Base-by-base conservation (phyloP, 2,329 filamentous ascomycete species). In the Elsinoe arachidis region DNA sequence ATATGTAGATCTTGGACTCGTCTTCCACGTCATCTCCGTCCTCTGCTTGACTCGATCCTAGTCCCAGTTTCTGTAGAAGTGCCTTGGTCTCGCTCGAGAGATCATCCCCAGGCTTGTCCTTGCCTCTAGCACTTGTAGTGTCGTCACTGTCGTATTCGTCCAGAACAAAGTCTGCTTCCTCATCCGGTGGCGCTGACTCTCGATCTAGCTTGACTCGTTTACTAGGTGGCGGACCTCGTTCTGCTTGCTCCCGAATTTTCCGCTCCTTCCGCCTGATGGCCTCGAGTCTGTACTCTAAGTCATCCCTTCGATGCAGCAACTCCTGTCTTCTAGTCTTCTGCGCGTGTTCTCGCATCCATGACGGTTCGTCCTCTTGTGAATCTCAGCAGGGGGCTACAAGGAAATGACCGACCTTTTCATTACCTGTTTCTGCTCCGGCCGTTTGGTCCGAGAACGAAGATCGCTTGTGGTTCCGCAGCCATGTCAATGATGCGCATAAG, bases 401-500 rank as follows among this genome's bases (percentile, higher is more conserved):
- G 17, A 56, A 23, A 35, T 5, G 1, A 37, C 56, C 30, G 30
- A 55, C 56, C 30, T 54, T 23, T 26, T 34, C 64, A 63, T 49
- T 67, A 75, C 66, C 62, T 70, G 70, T 67, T 61, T 76, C 49
- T 70, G 78, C 58, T 66, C 71, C 58, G 69, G 76, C 58, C 76
- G 79, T 46, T 65, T 79, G 62, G 67, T 78, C 70, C 76, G 86
- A 71, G 76, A 86, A 72, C 60, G 69, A 63, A 66, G 76, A 69
- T 71, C 83, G 76, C 69, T 95, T 92, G 72, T 91, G 82, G 58
- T 88, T 82, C 49, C 91, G 85, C n/a, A 96, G 77, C 91, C 91
- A 96, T 2, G 90, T 95, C 65, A 96, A 71, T 5, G 90, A 85
- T 39, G 86, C 87, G 68, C 91, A 96, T 61, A 96, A 93, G 26